Base-by-base conservation (phyloP, 164 flowering plant genomes). In the Dillenia turbinata region DNA sequence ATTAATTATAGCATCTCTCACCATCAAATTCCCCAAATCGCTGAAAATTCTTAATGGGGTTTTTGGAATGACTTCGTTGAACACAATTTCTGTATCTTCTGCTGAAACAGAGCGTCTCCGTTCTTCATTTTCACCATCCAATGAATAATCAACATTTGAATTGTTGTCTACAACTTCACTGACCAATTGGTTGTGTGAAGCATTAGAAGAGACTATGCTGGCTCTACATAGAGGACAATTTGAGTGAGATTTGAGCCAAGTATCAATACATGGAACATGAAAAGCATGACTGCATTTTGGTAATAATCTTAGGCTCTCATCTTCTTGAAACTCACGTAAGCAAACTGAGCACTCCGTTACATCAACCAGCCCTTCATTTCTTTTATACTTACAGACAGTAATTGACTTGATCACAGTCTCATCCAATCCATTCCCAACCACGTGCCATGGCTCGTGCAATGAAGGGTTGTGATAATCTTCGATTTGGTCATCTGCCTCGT, bases 211-310 rank as follows among this genome's bases (percentile, higher is more conserved):
- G 16, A 72, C 57, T 8, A 86, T 78, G 47, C 61, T 69, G 1
- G 97, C 84, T 0, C 98, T 82, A 56, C 98, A 92, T 3, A 92
- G 57, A 2, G 98, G 98, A 59, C 98, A 92, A 71, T 76, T 88
- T 11, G 84, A 76, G 70, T 93, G 93, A 33, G 89, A 83, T 57
- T 73, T 71, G 9, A 93, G 77, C 97, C 98, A 93, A 10, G 83
- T 85, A 69, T 92, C 98, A 46, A 92, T 88, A 73, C 97, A 92
- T 1, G 65, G 54, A 40, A 88, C 67, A 70, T 92, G 97, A 67
- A 92, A 92, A 48, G 94, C 96, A 65, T 93, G 98, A 52, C 88
- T 80, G 59, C 98, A 93, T 66, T 88, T 88, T 0, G 96, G 96
- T 68, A 92, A 69, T 2, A 90, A 78, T 71, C 94, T 71, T 10